phyloP scores from a whole-genome alignment of 768 basidiomycete genomes.

The Macrolepiota dolichaula region DNA sequence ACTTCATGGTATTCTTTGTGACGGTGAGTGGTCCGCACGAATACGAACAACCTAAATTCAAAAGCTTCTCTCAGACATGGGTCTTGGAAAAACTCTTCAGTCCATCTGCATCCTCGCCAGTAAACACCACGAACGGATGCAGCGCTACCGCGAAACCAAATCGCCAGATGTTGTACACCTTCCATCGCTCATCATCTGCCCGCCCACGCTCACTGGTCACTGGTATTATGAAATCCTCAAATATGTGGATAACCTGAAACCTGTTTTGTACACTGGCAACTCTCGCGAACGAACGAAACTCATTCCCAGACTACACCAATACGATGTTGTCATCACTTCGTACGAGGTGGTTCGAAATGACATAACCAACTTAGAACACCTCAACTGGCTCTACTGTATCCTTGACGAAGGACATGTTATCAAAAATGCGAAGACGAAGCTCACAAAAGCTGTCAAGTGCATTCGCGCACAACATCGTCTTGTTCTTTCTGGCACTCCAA shows the following conservation, averaged over 20 bases:
- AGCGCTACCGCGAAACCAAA: slow-evolving; percentile 59
- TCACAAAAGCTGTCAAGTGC: slow-evolving; percentile 93
- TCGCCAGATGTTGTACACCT: slow-evolving; percentile 80
- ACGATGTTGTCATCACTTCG: slow-evolving; percentile 94
- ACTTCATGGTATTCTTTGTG: slow-evolving; percentile 95
- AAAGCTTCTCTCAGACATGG: slow-evolving; percentile 73
- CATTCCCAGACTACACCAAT: slow-evolving; percentile 57
- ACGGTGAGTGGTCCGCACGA: slow-evolving; percentile 55
- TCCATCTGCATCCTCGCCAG: slow-evolving; percentile 95
- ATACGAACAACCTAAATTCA: neutral
- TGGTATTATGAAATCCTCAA: slow-evolving; percentile 99
- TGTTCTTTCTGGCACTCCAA: slow-evolving; percentile 95
- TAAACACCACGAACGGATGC: slow-evolving; percentile 85
- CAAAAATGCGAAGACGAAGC: slow-evolving; percentile 97
- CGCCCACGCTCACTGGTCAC: slow-evolving; percentile 96
- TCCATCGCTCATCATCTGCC: slow-evolving; percentile 93
- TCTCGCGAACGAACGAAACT: slow-evolving; percentile 75
- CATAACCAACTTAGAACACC: slow-evolving; percentile 64
- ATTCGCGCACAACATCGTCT: slow-evolving; percentile 90
- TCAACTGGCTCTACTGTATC: slow-evolving; percentile 93
- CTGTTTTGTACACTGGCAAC: slow-evolving; percentile 87
- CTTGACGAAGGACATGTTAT: slow-evolving; percentile 98
- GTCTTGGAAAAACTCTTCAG: slow-evolving; percentile 95
- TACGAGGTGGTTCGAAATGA: slow-evolving; percentile 98
- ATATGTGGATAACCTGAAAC: slow-evolving; percentile 80